These are phyloP conservation scores for Metschnikowia lochheadii DNA, from an alignment of 805 yeast species.

Conservation along the genomic window DNA sequence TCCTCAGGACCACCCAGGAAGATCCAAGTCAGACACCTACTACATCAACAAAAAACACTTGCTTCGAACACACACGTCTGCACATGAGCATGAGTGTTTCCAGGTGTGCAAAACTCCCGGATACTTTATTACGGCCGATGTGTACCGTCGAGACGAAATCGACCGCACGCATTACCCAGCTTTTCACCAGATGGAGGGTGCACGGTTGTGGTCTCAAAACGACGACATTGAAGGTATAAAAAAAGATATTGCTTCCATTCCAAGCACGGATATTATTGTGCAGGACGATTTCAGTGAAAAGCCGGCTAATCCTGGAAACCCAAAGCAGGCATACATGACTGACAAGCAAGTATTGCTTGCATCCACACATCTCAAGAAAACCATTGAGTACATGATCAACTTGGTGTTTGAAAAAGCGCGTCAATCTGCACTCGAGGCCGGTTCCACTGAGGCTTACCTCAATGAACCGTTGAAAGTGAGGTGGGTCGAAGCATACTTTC, in stretches of 20 bases:
- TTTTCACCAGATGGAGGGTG: constrained; percentile 98
- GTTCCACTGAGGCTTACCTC: constrained; percentile 53
- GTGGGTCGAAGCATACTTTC: constrained; percentile 95
- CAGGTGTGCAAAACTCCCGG: constrained; percentile 67
- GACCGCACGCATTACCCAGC: constrained; percentile 96
- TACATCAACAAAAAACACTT: constrained; percentile 71
- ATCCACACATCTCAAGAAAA: constrained; percentile 75
- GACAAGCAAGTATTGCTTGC: constrained; percentile 65
- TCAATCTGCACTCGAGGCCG: constrained; percentile 56
- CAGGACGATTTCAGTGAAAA: constrained; percentile 57
- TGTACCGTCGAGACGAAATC: constrained; percentile 90
- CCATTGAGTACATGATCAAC: constrained; percentile 77
- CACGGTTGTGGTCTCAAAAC: constrained; percentile 70
- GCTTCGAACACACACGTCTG: constrained; percentile 92
- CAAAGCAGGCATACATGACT: constrained; percentile 76
- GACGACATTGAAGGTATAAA: constrained; percentile 38
- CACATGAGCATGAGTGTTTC: constrained; percentile 90
- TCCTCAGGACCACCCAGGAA: constrained; percentile 88
- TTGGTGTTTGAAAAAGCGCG: constrained; percentile 75
- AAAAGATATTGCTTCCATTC: constrained; percentile 60
- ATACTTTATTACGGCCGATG: constrained; percentile 91
- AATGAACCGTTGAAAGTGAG: constrained; percentile 78
- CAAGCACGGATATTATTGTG: constrained; percentile 65
- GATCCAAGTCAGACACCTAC: constrained; percentile 89
- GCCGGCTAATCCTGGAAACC: constrained; percentile 59